Evolutionary conservation across 1,284 basidiomycete genomes (phyloP), one percentile per base, ranked within the genome.

Genomic region (Vanrija sp.): DNA sequence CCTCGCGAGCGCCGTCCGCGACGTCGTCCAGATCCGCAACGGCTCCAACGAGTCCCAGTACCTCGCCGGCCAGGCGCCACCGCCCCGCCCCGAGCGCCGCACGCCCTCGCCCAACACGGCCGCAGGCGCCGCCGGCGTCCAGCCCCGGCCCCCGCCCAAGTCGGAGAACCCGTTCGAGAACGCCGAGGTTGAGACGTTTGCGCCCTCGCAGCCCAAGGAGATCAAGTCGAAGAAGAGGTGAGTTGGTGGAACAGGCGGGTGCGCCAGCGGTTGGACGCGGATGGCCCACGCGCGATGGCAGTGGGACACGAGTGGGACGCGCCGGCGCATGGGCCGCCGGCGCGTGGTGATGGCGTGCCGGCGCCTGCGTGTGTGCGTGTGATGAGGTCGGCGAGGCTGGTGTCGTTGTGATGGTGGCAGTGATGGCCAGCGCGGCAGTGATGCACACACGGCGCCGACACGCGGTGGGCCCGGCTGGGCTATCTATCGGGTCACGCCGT

Each of bases 21-120:
- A 74, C 57, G 70, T 71, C 8, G 72, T 74, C 16, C 67, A 67
- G 26, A 72, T 74, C 46, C 55, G 54, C 39, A 58, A 63, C 46
- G 55, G 59, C 43, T 59, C 60, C n/a, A 54, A 52, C 38, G 57
- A 60, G 26, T 52, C 62, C 15, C 47, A 26, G 19, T 38, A 49
- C 21, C 38, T 39, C 29, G 38, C 47, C 9, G 47, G 47, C 47
- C 47, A 49, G 38, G 49, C 57, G 42, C 45, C 54, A 18, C 42
- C 49, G 26, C 26, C 49, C 23, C 49, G 49, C 26, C 40, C 49
- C 39, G 42, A 50, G 49, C 40, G 40, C 40, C 40, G 40, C 19
- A 42, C 40, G 9, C 40, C 40, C 16, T 42, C 40, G 19, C 40
- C 40, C 6, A 42, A 42, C 40, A 42, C 19, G 40, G 34, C 38